Percentiles rank a stretch among this genome's conserved stretches.
Conservation (phyloP, 2,329 filamentous ascomycete species). For the Aureobasidium namibiae region DNA sequence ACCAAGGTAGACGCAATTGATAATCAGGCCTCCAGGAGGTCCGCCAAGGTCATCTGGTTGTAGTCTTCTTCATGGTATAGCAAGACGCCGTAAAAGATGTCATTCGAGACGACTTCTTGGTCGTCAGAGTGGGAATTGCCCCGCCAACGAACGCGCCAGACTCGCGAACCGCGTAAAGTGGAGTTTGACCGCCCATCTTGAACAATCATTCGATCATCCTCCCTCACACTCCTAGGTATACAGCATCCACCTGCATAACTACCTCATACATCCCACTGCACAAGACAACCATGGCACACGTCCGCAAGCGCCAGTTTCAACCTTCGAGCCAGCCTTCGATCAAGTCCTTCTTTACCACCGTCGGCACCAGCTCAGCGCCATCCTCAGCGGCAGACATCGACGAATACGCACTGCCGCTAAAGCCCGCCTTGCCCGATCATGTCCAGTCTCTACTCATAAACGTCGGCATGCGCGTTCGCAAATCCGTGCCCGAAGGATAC, state of each 20-base stretch:
- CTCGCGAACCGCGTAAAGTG: background rate
- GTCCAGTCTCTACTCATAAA: constrained; percentile 78
- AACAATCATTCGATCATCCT: background rate
- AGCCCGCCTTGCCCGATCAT: constrained; percentile 49
- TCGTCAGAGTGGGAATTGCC: background rate
- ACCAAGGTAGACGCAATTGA: background rate
- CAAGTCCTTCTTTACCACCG: constrained; percentile 34
- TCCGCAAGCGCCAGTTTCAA: constrained; percentile 36
- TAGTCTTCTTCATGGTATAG: background rate
- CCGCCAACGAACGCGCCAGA: background rate
- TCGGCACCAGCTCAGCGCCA: constrained; percentile 1
- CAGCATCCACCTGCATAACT: constrained; percentile 4
- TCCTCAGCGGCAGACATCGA: background rate
- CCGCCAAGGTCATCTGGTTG: too few relatives aligned
- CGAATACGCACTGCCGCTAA: constrained; percentile 22
- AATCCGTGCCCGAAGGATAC: constrained; percentile 88
- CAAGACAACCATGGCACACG: constrained; percentile 18
- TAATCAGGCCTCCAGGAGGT: background rate
- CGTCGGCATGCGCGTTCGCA: constrained; percentile 91
- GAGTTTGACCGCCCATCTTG: background rate
- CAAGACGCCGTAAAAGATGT: background rate
- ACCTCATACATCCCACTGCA: background rate
- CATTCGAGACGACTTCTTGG: background rate
- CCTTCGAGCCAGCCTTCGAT: constrained; percentile 36
- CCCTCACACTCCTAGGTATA: background rate